Evolutionary conservation across 768 basidiomycete species (phyloP).

Genomic region (Mycena rebaudengoi): DNA sequence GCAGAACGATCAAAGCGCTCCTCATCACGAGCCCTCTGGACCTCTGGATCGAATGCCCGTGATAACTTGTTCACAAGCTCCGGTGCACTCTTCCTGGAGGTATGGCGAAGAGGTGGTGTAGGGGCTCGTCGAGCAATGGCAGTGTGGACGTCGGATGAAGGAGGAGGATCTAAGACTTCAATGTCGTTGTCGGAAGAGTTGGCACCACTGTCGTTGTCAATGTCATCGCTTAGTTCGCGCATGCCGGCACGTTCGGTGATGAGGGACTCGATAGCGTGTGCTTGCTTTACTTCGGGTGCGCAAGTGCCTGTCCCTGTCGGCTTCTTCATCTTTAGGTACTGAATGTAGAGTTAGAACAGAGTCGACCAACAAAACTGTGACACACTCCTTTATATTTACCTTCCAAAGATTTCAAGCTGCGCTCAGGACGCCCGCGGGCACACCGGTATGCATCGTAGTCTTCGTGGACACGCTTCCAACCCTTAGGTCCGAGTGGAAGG

Average conservation of each 20-base stretch:
- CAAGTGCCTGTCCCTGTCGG: not conserved
- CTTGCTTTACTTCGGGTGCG: not conserved
- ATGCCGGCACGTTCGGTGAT: not conserved
- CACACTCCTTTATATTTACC: not conserved
- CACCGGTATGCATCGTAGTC: not conserved
- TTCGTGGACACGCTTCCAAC: not conserved
- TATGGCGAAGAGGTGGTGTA: not conserved
- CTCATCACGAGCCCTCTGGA: not conserved
- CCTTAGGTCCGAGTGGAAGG: not conserved
- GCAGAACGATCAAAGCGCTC: not conserved
- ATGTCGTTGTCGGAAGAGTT: not conserved
- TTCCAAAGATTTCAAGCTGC: not conserved
- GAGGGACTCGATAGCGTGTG: not conserved
- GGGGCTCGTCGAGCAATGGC: not conserved
- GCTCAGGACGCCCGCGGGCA: not conserved
- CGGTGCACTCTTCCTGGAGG: not conserved
- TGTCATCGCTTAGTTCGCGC: not conserved
- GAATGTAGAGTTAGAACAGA: not conserved
- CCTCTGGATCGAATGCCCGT: not conserved
- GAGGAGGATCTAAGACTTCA: not conserved
- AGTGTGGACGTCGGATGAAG: not conserved
- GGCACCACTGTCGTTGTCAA: not conserved
- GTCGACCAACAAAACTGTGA: not conserved
- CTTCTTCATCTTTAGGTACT: not conserved
- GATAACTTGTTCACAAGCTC: not conserved